These are phyloP conservation scores for Melampsora americana DNA, from an alignment of 1,284 basidiomycete genomes.

Conservation along the genomic window DNA sequence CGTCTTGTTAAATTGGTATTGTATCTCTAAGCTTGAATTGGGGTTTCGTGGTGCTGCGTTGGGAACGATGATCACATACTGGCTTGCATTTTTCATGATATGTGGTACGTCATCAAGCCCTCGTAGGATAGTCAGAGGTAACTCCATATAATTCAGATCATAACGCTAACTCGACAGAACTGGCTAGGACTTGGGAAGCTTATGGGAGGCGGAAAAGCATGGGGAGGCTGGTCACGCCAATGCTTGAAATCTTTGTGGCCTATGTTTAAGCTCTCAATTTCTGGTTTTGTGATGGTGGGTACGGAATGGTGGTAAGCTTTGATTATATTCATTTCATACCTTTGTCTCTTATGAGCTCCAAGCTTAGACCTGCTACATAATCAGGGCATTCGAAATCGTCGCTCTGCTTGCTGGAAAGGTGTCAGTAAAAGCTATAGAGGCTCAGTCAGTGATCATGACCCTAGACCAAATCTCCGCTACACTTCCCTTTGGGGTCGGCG, in stretches of 20 bases:
- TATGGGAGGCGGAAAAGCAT: slow-evolving; percentile 59
- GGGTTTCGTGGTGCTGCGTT: slow-evolving; percentile 65
- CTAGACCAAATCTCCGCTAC: slow-evolving; percentile 71
- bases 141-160: background rate
- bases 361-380: slow-evolving; percentile 50
- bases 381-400: slow-evolving; percentile 75
- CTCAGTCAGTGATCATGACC: slow-evolving; percentile 77
- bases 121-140: background rate
- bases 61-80: slow-evolving; percentile 67
- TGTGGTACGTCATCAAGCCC: slow-evolving; percentile 56
- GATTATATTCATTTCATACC: background rate
- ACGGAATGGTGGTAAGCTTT: slow-evolving; percentile 65
- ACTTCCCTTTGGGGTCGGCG: slow-evolving; percentile 66
- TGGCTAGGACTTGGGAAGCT: slow-evolving; percentile 8
- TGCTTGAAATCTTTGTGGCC: slow-evolving; percentile 58
- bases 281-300: slow-evolving; percentile 72
- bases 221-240: slow-evolving; percentile 63
- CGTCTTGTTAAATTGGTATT: slow-evolving; percentile 61
- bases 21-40: slow-evolving; percentile 64
- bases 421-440: slow-evolving; percentile 65
- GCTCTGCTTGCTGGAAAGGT: slow-evolving; percentile 70
- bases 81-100: slow-evolving; percentile 64
- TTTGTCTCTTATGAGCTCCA: background rate
- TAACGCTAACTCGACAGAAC: background rate
- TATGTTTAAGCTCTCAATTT: slow-evolving; percentile 66